Evolutionary conservation across 2,329 filamentous ascomycete species (phyloP).

Genomic region (Exophiala mesophila): DNA sequence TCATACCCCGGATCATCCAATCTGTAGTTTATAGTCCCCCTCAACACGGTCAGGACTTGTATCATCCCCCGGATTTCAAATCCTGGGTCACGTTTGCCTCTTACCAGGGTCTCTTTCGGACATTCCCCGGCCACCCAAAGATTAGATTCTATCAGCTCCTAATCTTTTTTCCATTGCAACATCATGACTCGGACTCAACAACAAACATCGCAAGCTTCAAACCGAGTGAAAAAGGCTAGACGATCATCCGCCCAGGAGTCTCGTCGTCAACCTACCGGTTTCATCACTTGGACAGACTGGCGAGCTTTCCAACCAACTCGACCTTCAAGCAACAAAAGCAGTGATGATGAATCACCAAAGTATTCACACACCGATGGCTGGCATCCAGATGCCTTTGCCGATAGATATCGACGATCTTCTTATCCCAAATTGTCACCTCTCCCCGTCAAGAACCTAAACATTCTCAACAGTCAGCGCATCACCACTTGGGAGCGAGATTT

Average conservation of each 20-base stretch:
- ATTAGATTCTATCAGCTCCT: no score
- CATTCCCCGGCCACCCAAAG: no score
- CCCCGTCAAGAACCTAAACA: not conserved
- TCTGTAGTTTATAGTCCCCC: no score
- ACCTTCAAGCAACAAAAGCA: not conserved
- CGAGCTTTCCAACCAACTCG: slow-evolving; percentile 1
- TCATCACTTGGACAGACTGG: slow-evolving; percentile 3
- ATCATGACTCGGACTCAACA: not conserved
- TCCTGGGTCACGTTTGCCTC: no score
- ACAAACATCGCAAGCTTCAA: not conserved
- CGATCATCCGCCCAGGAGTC: not conserved
- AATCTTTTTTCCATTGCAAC: not conserved
- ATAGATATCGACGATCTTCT: not conserved
- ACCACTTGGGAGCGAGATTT: slow-evolving; percentile 1
- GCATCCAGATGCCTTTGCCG: slow-evolving; percentile 1
- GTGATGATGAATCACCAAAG: not conserved
- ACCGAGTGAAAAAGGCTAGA: not conserved
- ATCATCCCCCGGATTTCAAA: no score
- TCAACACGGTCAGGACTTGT: no score
- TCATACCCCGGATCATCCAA: no score
- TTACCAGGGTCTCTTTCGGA: no score
- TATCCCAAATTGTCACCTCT: not conserved
- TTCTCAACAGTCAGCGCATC: not conserved
- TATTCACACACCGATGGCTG: not conserved
- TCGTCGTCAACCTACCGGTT: not conserved